Evolutionary conservation across 2,329 filamentous ascomycete genomes (phyloP), one percentile per base, ranked within the genome.

Genomic region (Hypomyces rosellus): DNA sequence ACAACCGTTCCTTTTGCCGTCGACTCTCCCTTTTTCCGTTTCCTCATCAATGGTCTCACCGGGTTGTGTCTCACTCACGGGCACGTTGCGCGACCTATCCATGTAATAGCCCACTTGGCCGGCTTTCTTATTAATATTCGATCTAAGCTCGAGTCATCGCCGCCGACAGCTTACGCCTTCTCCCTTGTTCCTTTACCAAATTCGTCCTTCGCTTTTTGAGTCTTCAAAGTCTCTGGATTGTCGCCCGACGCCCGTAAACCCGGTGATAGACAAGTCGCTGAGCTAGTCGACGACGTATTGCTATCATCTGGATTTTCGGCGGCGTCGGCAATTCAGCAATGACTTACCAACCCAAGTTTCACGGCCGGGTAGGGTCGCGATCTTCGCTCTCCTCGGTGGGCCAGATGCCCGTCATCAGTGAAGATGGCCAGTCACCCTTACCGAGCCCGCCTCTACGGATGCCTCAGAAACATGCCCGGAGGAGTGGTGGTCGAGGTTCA

Each of bases 401-500:
- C 34, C 60, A 61, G 36, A 63, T 73, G 61, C 68, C 69, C 16
- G 60, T 69, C 48, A 69, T 72, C 49, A 61, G 60, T 30, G 69
- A 73, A 58, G 62, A 69, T 54, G 64, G 48, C 48, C 20, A 55
- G 54, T 41, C 53, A 48, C 30, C 55, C 43, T 41, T 58, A 11
- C 60, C 63, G 9, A 55, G 48, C 22, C 54, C 54, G 34, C 61
- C 62, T 13, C 60, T 65, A 4, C 63, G 62, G 14, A 57, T 66
- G 5, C 66, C 63, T 6, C 58, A 56, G 25, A 68, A 61, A 53
- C 60, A 63, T 3, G 56, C 62, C 5, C 57, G 62, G 20, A 59
- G 59, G 15, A 59, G 49, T 36, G 40, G 55, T 14, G 51, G 47
- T 2, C 9, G 59, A 55, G 46, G 55, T 54, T 46, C 54, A 25